These are phyloP conservation scores for Raphanus hybrid DNA, from an alignment of 441 rosid species.

Conservation along the genomic window DNA sequence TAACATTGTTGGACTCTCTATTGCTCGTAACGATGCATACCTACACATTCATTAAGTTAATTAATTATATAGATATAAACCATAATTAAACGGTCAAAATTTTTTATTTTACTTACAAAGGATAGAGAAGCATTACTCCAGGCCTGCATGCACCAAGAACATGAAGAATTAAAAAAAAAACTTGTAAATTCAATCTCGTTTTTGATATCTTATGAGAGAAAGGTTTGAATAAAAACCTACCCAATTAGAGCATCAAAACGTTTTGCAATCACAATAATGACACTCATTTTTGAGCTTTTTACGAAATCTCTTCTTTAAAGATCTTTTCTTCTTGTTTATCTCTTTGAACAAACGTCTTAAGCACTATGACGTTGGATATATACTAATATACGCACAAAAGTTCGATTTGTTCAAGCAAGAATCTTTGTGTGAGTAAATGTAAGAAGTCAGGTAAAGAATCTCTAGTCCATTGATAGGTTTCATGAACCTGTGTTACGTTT, in stretches of 20 bases:
- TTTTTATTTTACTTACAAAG: slow-evolving; percentile 60
- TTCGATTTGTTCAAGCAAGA: slow-evolving; percentile 28
- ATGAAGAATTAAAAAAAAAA: background rate
- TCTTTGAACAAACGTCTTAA: slow-evolving; percentile 41
- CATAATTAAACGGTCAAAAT: background rate
- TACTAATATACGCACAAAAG: slow-evolving; percentile 33
- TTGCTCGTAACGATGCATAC: slow-evolving; percentile 74
- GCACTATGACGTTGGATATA: slow-evolving; percentile 36
- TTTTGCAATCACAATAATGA: slow-evolving; percentile 58
- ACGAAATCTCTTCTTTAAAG: background rate
- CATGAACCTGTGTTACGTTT: slow-evolving; percentile 24
- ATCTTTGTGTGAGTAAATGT: slow-evolving; percentile 30
- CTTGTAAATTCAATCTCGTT: background rate
- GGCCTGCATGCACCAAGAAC: slow-evolving; percentile 58
- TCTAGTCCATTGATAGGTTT: slow-evolving; percentile 24
- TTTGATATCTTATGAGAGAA: background rate
- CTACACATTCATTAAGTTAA: slow-evolving; percentile 33
- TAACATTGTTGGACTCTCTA: slow-evolving; percentile 63
- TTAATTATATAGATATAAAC: background rate
- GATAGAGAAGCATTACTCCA: slow-evolving; percentile 87
- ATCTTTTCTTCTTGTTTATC: background rate
- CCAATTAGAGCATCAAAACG: slow-evolving; percentile 75
- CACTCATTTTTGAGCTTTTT: slow-evolving; percentile 55
- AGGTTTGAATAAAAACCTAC: slow-evolving; percentile 39
- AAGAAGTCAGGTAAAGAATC: slow-evolving; percentile 42